A percentile compares a stretch with the other conserved stretches of the same genome.
phyloP scores from a whole-genome alignment of 495 filamentous ascomycete species.

The Tuber brumale region DNA sequence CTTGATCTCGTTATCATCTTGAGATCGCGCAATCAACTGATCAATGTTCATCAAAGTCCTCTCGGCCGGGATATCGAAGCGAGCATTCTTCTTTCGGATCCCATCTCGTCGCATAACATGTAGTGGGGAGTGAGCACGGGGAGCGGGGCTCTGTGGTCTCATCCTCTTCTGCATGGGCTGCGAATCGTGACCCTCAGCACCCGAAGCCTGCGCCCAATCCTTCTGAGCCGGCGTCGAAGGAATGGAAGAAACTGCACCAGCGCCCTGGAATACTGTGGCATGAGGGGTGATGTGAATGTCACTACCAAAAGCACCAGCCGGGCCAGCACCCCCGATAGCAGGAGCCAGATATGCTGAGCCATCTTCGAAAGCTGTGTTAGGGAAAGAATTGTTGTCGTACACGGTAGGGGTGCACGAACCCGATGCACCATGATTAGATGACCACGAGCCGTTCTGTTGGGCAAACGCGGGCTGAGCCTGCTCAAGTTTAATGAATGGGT shows the following conservation, averaged over 20 bases:
- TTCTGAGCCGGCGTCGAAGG: conserved; percentile 44
- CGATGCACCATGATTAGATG: conserved; percentile 42
- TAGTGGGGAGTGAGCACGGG: conserved; percentile 73
- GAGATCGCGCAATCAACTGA: conserved; percentile 77
- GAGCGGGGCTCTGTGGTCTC: conserved; percentile 61
- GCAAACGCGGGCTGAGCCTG: conserved; percentile 46
- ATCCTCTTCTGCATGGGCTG: conserved; percentile 64
- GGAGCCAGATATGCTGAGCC: conserved; percentile 41
- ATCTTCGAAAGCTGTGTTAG: conserved; percentile 43
- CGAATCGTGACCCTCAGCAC: conserved; percentile 53
- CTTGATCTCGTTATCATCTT: conserved; percentile 90
- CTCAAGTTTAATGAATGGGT: conserved; percentile 47
- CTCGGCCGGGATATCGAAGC: conserved; percentile 94
- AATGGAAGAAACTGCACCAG: conserved; percentile 39
- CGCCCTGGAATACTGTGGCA: conserved; percentile 49
- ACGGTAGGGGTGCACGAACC: conserved; percentile 46
- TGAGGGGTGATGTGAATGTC: conserved; percentile 47
- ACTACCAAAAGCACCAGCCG: conserved; percentile 38
- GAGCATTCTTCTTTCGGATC: conserved; percentile 98
- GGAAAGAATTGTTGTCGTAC: conserved; percentile 43
- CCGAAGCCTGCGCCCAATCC: conserved; percentile 56
- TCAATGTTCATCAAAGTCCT: conserved; percentile 93
- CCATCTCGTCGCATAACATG: conserved; percentile 68
- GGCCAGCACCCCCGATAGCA: conserved; percentile 31
- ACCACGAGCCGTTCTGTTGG: conserved; percentile 45